Percentiles rank a stretch among this genome's conserved stretches.
Evolutionary conservation across 1,139 yeast genomes (phyloP).

Genomic region (Nakaseomyces delphensis): DNA sequence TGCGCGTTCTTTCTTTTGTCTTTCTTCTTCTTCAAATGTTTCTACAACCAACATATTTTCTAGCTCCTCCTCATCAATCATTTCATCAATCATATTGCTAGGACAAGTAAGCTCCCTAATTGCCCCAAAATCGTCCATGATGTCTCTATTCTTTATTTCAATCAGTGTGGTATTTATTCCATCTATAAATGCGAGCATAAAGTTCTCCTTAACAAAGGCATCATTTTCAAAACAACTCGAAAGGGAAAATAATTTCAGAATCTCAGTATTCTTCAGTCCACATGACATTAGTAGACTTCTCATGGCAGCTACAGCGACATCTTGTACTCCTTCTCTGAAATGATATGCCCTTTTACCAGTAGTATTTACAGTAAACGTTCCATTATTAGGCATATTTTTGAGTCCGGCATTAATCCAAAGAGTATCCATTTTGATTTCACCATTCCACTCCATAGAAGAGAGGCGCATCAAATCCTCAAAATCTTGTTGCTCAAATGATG

Average conservation of each 20-base stretch:
- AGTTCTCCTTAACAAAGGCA: constrained; percentile 42
- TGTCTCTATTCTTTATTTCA: background rate
- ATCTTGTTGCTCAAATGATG: constrained; percentile 24
- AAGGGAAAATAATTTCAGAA: constrained; percentile 55
- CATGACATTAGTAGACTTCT: constrained; percentile 64
- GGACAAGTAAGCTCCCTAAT: constrained; percentile 40
- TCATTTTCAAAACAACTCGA: constrained; percentile 50
- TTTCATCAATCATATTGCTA: constrained; percentile 18
- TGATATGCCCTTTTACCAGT: background rate
- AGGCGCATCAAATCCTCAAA: constrained; percentile 31
- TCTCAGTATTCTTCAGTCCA: constrained; percentile 56
- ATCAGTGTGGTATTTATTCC: constrained; percentile 36
- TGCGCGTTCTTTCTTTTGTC: constrained; percentile 42
- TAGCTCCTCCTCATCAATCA: constrained; percentile 8
- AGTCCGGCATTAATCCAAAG: constrained; percentile 17
- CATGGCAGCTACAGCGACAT: constrained; percentile 61
- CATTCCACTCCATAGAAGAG: background rate
- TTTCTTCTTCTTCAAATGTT: constrained; percentile 42
- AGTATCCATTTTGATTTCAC: constrained; percentile 31
- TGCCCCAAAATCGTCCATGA: constrained; percentile 46
- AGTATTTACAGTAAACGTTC: constrained; percentile 10
- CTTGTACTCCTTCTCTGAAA: constrained; percentile 38
- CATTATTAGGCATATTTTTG: constrained; percentile 19
- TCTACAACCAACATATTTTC: constrained; percentile 34
- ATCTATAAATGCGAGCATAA: constrained; percentile 42